Conservation (phyloP, 805 yeast species). For the Candida golubevii region DNA sequence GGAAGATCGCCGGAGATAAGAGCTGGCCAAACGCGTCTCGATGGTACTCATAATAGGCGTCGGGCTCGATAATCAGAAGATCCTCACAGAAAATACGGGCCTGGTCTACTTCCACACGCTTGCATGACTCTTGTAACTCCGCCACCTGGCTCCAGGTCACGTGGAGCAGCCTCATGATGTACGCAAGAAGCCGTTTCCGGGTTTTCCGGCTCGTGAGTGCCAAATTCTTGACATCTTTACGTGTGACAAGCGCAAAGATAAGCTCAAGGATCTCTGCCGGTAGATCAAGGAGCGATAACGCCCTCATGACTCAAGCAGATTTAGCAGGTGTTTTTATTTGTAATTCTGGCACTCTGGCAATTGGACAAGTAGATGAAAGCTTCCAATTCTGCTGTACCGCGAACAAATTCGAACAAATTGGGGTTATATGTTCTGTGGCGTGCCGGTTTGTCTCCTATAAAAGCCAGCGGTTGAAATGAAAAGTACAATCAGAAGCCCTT, state of each 20-base stretch:
- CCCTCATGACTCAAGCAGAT: not conserved
- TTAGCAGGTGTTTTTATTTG: too few relatives aligned
- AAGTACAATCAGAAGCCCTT: too few relatives aligned
- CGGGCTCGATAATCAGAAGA: slow-evolving; percentile 10
- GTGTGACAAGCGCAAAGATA: slow-evolving; percentile 7
- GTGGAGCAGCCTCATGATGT: slow-evolving; percentile 21
- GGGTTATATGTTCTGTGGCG: too few relatives aligned
- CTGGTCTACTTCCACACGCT: not conserved
- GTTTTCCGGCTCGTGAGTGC: slow-evolving; percentile 12
- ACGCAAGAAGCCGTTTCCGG: slow-evolving; percentile 18
- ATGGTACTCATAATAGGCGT: slow-evolving; percentile 24
- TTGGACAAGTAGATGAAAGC: too few relatives aligned
- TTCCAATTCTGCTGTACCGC: too few relatives aligned
- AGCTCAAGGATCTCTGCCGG: slow-evolving; percentile 14
- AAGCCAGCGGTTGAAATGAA: too few relatives aligned
- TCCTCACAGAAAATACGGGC: slow-evolving; percentile 3
- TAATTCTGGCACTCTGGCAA: too few relatives aligned
- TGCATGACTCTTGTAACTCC: not conserved
- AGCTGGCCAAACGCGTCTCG: slow-evolving; percentile 24
- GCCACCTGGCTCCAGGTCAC: slow-evolving; percentile 25
- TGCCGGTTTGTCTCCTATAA: too few relatives aligned
- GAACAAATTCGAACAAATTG: too few relatives aligned
- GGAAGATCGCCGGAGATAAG: slow-evolving; percentile 19
- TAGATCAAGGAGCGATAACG: slow-evolving; percentile 7
- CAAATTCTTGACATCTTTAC: slow-evolving; percentile 10